Conservation (phyloP, 140 eudicot species). For the Ambrosia hybrid region DNA sequence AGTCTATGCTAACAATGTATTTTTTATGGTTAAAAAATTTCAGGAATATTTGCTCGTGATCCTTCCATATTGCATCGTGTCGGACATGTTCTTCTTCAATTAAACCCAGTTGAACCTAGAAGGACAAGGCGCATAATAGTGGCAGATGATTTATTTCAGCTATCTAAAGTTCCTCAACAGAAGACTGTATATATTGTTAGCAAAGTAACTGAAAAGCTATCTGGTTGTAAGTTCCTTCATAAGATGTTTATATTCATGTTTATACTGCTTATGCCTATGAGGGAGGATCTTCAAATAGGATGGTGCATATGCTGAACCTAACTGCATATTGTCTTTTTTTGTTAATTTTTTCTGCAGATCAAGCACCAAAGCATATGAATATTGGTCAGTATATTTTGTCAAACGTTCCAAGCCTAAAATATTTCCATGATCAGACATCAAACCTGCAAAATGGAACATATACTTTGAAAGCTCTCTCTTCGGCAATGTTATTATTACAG, state of each 20-base stretch:
- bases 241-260: not conserved
- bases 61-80: conserved; percentile 75
- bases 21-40: not conserved
- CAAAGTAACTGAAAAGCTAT: conserved; percentile 62
- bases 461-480: conserved; percentile 69
- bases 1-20: not conserved
- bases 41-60: conserved; percentile 88
- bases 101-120: conserved; percentile 70
- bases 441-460: conserved; percentile 54
- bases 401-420: conserved; percentile 66
- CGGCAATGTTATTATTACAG: conserved; percentile 67
- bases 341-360: conserved; percentile 52
- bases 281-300: not conserved
- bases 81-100: conserved; percentile 79
- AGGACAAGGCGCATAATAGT: conserved; percentile 60
- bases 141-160: conserved; percentile 90
- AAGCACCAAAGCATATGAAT: conserved; percentile 63
- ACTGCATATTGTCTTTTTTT: conserved; percentile 1
- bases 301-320: not conserved
- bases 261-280: not conserved
- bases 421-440: conserved; percentile 50
- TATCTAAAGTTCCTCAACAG: conserved; percentile 64
- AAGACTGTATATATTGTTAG: conserved; percentile 61
- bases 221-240: conserved; percentile 77
- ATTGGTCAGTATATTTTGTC: conserved; percentile 73